These are phyloP conservation scores for Rhizomucor pusillus DNA, from an alignment of 371 early-diverging fungal species.

Conservation along the genomic window DNA sequence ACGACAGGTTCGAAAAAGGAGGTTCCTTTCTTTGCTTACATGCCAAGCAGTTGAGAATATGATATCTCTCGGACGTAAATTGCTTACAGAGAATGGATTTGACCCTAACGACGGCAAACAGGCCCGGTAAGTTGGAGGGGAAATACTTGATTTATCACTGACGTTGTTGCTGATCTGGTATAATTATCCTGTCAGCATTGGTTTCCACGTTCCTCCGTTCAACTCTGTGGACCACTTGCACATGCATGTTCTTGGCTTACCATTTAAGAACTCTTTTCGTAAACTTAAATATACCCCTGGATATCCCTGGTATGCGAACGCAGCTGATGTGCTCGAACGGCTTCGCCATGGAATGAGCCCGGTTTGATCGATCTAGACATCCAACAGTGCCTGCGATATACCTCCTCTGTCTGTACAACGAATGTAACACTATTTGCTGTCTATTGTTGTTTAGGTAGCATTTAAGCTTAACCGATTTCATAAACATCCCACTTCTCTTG, in stretches of 20 bases:
- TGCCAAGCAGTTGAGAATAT: constrained; percentile 35
- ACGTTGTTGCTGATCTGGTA: no score
- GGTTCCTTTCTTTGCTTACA: constrained; percentile 1
- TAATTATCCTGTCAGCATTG: constrained; percentile 27
- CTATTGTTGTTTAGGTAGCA: no score
- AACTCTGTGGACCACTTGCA: constrained; percentile 61
- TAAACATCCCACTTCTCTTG: no score
- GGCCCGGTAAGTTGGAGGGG: constrained; percentile 13
- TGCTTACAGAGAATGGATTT: constrained; percentile 40
- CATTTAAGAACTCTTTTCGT: constrained; percentile 40
- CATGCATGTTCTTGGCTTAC: constrained; percentile 55
- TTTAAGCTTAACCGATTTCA: no score
- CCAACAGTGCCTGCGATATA: no score
- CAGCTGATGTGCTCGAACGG: constrained; percentile 11
- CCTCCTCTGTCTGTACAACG: no score
- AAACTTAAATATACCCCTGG: constrained; percentile 22
- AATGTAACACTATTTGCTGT: no score
- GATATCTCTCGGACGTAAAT: constrained; percentile 31
- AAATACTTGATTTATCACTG: no score
- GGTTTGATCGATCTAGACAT: not conserved
- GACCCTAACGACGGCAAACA: constrained; percentile 23
- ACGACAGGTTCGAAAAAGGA: not conserved
- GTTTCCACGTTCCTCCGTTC: constrained; percentile 73
- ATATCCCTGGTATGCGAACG: constrained; percentile 31
- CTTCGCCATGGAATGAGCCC: constrained; percentile 9